phyloP scores from a whole-genome alignment of 116 monocot species.

The Posidonia oceanica region DNA sequence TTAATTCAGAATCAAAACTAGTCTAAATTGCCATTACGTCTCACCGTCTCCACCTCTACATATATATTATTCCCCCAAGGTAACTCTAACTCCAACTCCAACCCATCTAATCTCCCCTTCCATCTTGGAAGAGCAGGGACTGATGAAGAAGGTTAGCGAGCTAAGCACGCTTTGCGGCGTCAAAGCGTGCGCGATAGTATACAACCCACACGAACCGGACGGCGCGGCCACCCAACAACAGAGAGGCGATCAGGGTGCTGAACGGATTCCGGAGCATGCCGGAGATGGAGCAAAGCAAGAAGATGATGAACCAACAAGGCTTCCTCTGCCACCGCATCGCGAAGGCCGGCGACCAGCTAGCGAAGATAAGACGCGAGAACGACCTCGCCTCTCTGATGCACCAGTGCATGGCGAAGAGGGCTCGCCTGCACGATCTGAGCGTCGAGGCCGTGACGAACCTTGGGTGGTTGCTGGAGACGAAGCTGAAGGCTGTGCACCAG shows the following conservation, averaged over 20 bases:
- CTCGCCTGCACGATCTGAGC: neutral
- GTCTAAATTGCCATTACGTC: too few relatives aligned
- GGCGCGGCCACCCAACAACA: neutral
- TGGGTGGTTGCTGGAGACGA: slow-evolving; percentile 8
- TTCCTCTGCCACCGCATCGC: slow-evolving; percentile 18
- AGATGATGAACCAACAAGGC: slow-evolving; percentile 33
- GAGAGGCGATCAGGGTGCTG: slow-evolving; percentile 12
- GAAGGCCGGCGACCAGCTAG: slow-evolving; percentile 25
- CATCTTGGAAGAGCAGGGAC: neutral
- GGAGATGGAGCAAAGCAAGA: slow-evolving; percentile 34
- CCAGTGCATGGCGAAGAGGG: slow-evolving; percentile 8
- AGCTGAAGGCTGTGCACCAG: slow-evolving; percentile 13
- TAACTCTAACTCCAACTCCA: too few relatives aligned
- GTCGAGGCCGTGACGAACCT: slow-evolving; percentile 2
- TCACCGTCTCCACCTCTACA: too few relatives aligned
- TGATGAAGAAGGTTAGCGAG: slow-evolving; percentile 5
- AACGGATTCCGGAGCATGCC: slow-evolving; percentile 30
- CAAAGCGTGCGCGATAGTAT: neutral
- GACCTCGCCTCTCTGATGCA: slow-evolving; percentile 16
- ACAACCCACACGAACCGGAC: neutral
- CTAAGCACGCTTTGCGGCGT: slow-evolving; percentile 3
- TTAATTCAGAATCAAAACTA: too few relatives aligned
- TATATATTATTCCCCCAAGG: too few relatives aligned
- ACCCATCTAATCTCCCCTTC: too few relatives aligned
- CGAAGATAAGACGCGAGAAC: slow-evolving; percentile 20